Evolutionary conservation across 495 filamentous ascomycete genomes (phyloP).

Genomic region (Tirmania nivea): DNA sequence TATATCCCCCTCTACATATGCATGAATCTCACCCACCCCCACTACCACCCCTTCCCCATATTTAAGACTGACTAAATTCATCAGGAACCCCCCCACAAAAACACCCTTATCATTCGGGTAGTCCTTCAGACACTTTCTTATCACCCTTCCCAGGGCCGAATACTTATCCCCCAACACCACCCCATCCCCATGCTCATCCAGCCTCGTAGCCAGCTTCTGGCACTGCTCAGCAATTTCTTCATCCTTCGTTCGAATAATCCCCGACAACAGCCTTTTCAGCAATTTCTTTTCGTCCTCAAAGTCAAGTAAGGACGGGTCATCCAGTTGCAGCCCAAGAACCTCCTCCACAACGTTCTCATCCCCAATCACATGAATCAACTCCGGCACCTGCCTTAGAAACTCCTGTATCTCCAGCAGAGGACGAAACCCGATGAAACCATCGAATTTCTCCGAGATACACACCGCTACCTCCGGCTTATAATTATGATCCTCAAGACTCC

Average conservation of each 20-base stretch:
- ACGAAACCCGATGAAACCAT: conserved; percentile 61
- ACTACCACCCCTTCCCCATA: conserved; percentile 51
- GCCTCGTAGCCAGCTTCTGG: conserved; percentile 26
- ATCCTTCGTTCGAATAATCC: conserved; percentile 33
- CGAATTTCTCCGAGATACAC: conserved; percentile 44
- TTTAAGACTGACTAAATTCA: conserved; percentile 50
- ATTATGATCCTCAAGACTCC: conserved; percentile 39
- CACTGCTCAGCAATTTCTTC: conserved; percentile 23
- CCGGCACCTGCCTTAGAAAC: conserved; percentile 32
- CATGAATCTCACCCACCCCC: conserved; percentile 58
- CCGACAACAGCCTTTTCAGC: conserved; percentile 36
- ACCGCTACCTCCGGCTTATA: conserved; percentile 73
- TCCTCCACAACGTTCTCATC: conserved; percentile 26
- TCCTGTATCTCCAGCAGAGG: conserved; percentile 36
- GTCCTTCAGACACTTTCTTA: conserved; percentile 33
- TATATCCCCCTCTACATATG: conserved; percentile 57
- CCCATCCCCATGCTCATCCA: conserved; percentile 27
- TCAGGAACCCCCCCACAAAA: conserved; percentile 42
- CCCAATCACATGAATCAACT: conserved; percentile 26
- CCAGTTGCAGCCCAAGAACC: conserved; percentile 29
- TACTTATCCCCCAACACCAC: conserved; percentile 35
- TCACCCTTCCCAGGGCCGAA: conserved; percentile 37
- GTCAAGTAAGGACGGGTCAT: conserved; percentile 24
- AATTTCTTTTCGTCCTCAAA: conserved; percentile 34
- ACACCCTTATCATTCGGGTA: conserved; percentile 35